Percentiles rank a stretch among this genome's conserved stretches.
Evolutionary conservation across 495 filamentous ascomycete genomes (phyloP).

Genomic region (Aspergillus indologenus): DNA sequence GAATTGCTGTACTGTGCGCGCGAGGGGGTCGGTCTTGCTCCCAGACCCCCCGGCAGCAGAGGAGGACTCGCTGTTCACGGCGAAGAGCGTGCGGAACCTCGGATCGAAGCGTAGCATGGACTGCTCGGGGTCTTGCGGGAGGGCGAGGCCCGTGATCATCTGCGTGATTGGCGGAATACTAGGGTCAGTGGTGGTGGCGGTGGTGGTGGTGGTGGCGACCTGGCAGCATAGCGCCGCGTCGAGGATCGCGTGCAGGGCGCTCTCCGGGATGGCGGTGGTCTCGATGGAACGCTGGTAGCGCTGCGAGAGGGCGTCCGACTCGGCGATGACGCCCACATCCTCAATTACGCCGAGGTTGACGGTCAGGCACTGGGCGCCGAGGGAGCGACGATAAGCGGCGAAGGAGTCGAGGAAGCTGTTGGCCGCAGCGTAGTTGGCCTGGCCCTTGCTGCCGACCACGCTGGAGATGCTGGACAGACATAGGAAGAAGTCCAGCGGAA

Average conservation of each 20-base stretch:
- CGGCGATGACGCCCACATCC: slow-evolving; percentile 13
- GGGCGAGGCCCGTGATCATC: background rate
- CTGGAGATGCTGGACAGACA: slow-evolving; percentile 14
- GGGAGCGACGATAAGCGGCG: slow-evolving; percentile 1
- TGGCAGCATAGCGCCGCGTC: background rate
- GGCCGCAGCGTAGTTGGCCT: slow-evolving; percentile 18
- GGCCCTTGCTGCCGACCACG: slow-evolving; percentile 10
- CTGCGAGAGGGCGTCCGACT: background rate
- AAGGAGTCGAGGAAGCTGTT: slow-evolving; percentile 17
- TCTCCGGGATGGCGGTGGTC: background rate
- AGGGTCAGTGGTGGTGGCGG: no score
- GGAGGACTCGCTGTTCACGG: background rate
- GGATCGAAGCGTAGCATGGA: slow-evolving; percentile 10
- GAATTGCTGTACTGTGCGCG: slow-evolving; percentile 1
- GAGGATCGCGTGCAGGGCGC: background rate
- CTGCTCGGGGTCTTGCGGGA: slow-evolving; percentile 7
- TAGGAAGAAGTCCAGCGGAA: slow-evolving; percentile 13
- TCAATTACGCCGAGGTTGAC: slow-evolving; percentile 12
- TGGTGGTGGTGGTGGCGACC: no score
- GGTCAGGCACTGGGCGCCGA: slow-evolving; percentile 6
- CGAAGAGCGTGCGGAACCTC: slow-evolving; percentile 8
- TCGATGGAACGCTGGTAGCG: background rate
- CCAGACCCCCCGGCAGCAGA: background rate
- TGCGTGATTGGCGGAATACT: background rate
- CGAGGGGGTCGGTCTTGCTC: background rate